Percentiles rank a stretch among this genome's conserved stretches.
Conservation (phyloP, 2,329 filamentous ascomycete genomes). For the Botrytis sinoallii region DNA sequence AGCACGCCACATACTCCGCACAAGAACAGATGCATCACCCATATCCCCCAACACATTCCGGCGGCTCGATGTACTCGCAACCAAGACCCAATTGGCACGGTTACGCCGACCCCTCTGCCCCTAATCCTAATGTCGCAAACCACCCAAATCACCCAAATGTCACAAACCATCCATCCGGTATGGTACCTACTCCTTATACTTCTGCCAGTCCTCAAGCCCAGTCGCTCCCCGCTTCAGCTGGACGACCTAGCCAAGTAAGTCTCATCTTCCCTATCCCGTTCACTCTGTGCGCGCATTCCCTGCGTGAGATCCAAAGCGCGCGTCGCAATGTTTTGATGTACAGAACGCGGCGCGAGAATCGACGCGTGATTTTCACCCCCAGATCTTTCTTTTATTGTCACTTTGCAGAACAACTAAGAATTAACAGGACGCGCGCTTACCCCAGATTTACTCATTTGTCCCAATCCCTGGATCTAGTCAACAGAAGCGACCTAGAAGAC, state of each 20-base stretch:
- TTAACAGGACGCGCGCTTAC: constrained; percentile 45
- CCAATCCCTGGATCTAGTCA: constrained; percentile 96
- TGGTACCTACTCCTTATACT: not conserved
- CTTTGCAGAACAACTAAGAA: constrained; percentile 19
- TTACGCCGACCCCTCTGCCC: constrained; percentile 49
- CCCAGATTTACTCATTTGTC: constrained; percentile 96
- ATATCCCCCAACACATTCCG: constrained; percentile 58
- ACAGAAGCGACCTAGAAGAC: constrained; percentile 87
- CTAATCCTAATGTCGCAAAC: not conserved
- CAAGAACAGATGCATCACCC: constrained; percentile 83
- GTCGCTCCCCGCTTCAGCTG: not conserved
- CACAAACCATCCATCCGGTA: not conserved
- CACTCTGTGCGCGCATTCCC: not conserved
- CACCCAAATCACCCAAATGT: constrained; percentile 41
- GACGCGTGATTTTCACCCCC: not conserved
- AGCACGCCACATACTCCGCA: constrained; percentile 84
- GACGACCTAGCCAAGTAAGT: constrained; percentile 3
- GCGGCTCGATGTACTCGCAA: constrained; percentile 61
- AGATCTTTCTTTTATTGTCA: constrained; percentile 20
- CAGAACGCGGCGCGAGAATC: constrained; percentile 22
- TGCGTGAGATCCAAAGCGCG: not conserved
- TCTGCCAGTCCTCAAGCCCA: not conserved
- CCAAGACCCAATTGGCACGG: constrained; percentile 72
- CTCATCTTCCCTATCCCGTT: not conserved
- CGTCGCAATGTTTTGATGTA: not conserved